Evolutionary conservation across 2,329 filamentous ascomycete genomes (phyloP), one percentile per base, ranked within the genome.

Genomic region (Huntiella bhutanensis): DNA sequence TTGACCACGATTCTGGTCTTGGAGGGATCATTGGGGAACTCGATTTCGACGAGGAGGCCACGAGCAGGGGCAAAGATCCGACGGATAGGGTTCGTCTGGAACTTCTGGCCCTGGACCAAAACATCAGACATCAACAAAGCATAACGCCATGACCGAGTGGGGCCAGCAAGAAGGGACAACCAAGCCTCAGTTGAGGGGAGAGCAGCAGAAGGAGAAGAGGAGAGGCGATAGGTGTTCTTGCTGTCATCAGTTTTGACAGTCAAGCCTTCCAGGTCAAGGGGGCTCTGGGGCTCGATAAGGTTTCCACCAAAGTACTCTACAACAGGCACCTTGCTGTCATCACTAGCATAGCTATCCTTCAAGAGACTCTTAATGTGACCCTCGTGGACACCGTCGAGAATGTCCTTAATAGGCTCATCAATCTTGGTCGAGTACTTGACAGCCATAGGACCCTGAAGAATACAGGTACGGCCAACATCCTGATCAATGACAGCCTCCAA

Each of bases 271-370:
- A 88, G 69, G 49, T 94, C 86, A 13, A 77, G 63, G 46, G 88
- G 78, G 34, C 79, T 73, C 53, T 78, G 77, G 7, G 71, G 62
- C 33, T 85, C 80, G 37, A 83, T 72, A 33, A 87, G 70, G 64
- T 87, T 85, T 55, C 88, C 88, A 53, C 91, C 91, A 54, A 98
- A 95, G 64, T 96, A 98, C 61, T 98, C 91, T 13, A 92, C 77
- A 43, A 79, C 72, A 1, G 91, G 91, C 16, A 98, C 82, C 45
- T 75, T 71, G 19, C 72, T 70, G 52, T 78, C 75, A 51, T 92
- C 75, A 47, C 75, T 77, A 36, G 65, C 68, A 58, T 98, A 98
- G 35, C 88, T 65, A 57, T 98, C 91, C 54, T 71, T 68, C 33
- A 84, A 77, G 51, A 98, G 66, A 52, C 70, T 72, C 54, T 80